These are phyloP conservation scores for Phaeosphaeria sp. DNA, from an alignment of 2,329 filamentous ascomycete species.

Conservation along the genomic window DNA sequence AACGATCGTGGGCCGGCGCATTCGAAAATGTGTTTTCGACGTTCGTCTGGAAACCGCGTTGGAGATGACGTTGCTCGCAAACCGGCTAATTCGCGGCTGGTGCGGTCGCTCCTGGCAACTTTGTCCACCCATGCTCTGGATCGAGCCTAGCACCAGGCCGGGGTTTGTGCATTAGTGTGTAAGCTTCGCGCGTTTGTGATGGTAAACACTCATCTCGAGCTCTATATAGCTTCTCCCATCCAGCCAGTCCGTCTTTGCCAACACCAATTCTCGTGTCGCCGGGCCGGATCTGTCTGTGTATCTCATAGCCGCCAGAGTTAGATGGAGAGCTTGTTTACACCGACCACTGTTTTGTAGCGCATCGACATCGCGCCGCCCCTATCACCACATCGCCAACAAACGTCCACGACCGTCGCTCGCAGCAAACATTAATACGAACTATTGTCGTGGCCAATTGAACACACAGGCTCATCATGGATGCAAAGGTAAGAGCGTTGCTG, in stretches of 20 bases:
- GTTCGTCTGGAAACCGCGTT: conserved; percentile 22
- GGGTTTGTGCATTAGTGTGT: conserved; percentile 4
- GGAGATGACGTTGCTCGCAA: conserved; percentile 17
- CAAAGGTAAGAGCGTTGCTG: conserved; percentile 48
- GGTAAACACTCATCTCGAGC: conserved; percentile 20
- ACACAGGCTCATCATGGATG: conserved; percentile 49
- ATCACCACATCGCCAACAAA: conserved; percentile 25
- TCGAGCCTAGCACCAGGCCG: background rate
- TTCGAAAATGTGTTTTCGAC: conserved; percentile 18
- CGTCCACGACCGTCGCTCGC: conserved; percentile 27
- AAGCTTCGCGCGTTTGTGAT: conserved; percentile 7
- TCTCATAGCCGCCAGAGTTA: conserved; percentile 49
- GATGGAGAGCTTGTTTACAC: conserved; percentile 50
- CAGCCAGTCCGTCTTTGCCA: conserved; percentile 31
- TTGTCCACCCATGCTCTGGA: background rate
- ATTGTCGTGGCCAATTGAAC: conserved; percentile 26
- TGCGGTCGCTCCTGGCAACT: conserved; percentile 4
- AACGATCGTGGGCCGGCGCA: conserved; percentile 21
- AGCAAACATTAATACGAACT: conserved; percentile 16
- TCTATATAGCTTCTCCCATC: conserved; percentile 35
- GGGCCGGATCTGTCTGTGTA: conserved; percentile 39
- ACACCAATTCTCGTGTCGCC: conserved; percentile 35
- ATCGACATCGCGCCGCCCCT: conserved; percentile 36
- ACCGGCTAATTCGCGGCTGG: background rate
- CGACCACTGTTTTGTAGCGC: conserved; percentile 45